Evolutionary conservation across 352 stramenopile genomes (phyloP).

Genomic region (Phytophthora podocarpi): DNA sequence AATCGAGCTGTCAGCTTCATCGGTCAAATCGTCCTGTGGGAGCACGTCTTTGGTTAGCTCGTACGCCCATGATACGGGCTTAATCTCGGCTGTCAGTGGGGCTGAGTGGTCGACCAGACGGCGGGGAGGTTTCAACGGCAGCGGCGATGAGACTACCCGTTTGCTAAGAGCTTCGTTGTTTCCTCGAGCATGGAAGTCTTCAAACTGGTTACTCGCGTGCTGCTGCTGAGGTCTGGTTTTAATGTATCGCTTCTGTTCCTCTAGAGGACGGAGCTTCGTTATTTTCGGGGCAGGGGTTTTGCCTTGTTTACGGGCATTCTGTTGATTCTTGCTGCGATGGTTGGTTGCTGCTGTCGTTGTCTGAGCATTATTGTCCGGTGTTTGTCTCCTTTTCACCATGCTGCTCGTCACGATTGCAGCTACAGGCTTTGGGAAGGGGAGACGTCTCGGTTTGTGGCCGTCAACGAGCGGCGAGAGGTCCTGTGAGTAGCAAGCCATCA

Average conservation of each 20-base stretch:
- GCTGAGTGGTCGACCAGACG: slow-evolving; percentile 8
- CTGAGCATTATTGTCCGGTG: slow-evolving; percentile 10
- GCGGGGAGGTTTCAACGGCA: slow-evolving; percentile 1
- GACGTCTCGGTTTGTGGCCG: slow-evolving; percentile 50
- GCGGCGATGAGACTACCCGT: background rate
- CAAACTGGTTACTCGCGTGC: slow-evolving; percentile 33
- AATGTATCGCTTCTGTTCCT: slow-evolving; percentile 13
- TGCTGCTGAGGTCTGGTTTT: slow-evolving; percentile 14
- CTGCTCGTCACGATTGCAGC: background rate
- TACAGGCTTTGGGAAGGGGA: slow-evolving; percentile 36
- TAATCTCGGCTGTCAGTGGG: slow-evolving; percentile 68
- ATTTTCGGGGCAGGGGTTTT: slow-evolving; percentile 18
- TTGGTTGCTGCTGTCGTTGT: background rate
- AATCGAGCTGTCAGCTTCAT: slow-evolving; percentile 2
- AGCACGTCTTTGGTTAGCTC: slow-evolving; percentile 48
- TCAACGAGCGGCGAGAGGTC: slow-evolving; percentile 64
- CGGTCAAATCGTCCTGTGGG: slow-evolving; percentile 19
- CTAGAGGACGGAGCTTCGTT: slow-evolving; percentile 33
- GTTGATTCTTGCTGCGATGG: slow-evolving; percentile 24
- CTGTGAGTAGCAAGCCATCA: slow-evolving; percentile 63
- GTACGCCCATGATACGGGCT: slow-evolving; percentile 58
- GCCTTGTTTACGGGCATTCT: slow-evolving; percentile 10
- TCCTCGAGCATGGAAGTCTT: slow-evolving; percentile 13
- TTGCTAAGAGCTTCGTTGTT: background rate
- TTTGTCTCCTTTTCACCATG: slow-evolving; percentile 17